Percentiles rank a stretch among this genome's conserved stretches.
phyloP scores from a whole-genome alignment of 352 stramenopile species.

The Hyaloperonospora brassicae region DNA sequence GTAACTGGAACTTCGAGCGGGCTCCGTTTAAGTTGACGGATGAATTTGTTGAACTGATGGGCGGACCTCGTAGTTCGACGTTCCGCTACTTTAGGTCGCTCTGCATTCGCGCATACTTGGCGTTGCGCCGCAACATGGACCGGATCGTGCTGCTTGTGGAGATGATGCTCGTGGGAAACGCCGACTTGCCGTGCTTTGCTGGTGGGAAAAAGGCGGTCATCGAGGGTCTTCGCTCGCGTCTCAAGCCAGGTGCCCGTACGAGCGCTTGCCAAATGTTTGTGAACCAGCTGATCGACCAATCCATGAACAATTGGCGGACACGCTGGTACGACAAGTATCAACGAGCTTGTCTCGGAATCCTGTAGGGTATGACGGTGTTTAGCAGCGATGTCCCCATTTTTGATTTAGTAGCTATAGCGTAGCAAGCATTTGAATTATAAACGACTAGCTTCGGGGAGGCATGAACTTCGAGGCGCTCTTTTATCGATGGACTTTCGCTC shows the following conservation, averaged over 20 bases:
- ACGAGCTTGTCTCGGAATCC: conserved; percentile 79
- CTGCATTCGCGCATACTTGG: conserved; percentile 93
- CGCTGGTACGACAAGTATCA: conserved; percentile 90
- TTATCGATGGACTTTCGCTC: no score
- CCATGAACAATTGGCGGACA: conserved; percentile 85
- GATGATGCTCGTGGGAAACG: conserved; percentile 91
- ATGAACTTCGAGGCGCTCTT: no score
- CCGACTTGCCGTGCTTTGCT: conserved; percentile 74
- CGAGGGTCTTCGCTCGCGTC: conserved; percentile 59
- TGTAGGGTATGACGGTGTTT: conserved; percentile 27
- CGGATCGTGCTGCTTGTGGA: conserved; percentile 94
- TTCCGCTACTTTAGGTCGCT: conserved; percentile 94
- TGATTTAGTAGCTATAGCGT: conserved; percentile 22
- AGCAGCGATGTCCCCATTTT: conserved; percentile 16
- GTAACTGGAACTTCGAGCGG: conserved; percentile 94
- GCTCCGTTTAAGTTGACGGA: conserved; percentile 96
- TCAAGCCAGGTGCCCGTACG: conserved; percentile 75
- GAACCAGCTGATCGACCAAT: conserved; percentile 82
- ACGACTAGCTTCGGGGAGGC: conserved; percentile 2
- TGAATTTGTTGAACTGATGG: conserved; percentile 94
- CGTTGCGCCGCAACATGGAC: conserved; percentile 89
- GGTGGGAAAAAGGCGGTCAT: conserved; percentile 76
- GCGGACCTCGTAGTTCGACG: conserved; percentile 83
- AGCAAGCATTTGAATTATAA: conserved; percentile 27
- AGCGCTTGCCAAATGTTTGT: conserved; percentile 77